Evolutionary conservation across 768 basidiomycete genomes (phyloP).

Genomic region (Naganishia friedmannii): DNA sequence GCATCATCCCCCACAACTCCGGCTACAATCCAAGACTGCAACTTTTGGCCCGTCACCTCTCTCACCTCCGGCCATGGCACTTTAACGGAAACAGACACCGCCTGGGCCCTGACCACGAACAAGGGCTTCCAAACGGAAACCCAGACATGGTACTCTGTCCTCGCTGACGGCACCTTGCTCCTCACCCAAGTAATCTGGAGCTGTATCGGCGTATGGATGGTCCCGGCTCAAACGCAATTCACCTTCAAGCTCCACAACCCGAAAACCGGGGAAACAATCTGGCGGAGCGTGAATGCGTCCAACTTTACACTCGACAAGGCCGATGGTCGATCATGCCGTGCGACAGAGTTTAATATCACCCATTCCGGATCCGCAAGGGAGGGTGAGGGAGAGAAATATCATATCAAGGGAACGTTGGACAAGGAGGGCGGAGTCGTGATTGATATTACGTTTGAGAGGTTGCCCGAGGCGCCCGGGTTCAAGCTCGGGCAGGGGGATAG

Average conservation of each 20-base stretch:
- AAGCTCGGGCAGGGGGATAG: conserved; percentile 84
- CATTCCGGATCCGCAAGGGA: conserved; percentile 56
- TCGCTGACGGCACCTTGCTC: conserved; percentile 72
- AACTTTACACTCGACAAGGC: conserved; percentile 40
- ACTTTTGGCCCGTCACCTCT: conserved; percentile 76
- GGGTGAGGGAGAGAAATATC: conserved; percentile 65
- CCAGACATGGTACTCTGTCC: conserved; percentile 76
- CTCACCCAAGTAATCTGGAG: conserved; percentile 87
- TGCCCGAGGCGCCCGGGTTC: conserved; percentile 73
- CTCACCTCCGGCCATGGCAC: conserved; percentile 39
- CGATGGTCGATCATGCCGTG: conserved; percentile 39
- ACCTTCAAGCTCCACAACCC: conserved; percentile 84
- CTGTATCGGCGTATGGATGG: conserved; percentile 70
- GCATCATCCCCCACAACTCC: conserved; percentile 23
- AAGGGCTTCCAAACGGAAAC: conserved; percentile 85
- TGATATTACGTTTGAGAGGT: conserved; percentile 64
- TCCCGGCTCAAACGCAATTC: conserved; percentile 93
- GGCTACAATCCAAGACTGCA: conserved; percentile 52
- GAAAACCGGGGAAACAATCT: conserved; percentile 66
- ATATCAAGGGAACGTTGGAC: conserved; percentile 72
- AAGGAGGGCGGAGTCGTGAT: conserved; percentile 40
- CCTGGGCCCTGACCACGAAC: conserved; percentile 68
- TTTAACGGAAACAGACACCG: conserved; percentile 44
- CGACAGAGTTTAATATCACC: conserved; percentile 50
- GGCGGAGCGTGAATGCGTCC: conserved; percentile 76